A percentile compares a stretch with the other conserved stretches of the same genome.
These are phyloP conservation scores for Dryas drummondii DNA, from an alignment of 306 rosid genomes.

Conservation along the genomic window DNA sequence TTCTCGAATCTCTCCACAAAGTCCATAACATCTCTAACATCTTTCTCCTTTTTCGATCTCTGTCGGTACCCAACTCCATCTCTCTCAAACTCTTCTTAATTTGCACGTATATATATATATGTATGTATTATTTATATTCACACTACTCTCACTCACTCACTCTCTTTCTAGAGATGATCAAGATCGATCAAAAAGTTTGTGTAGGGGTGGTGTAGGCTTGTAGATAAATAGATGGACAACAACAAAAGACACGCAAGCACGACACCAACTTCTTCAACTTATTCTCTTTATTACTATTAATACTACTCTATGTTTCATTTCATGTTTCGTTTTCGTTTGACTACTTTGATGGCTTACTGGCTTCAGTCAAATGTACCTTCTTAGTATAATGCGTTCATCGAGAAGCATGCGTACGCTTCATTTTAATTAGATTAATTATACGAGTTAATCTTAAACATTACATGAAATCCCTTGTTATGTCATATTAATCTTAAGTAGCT, in stretches of 20 bases:
- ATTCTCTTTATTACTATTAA: not conserved
- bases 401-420: too few species aligned
- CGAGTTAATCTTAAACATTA: too few species aligned
- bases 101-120: too few species aligned
- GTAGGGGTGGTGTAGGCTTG: not conserved
- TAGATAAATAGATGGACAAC: slow-evolving; percentile 22
- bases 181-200: not conserved
- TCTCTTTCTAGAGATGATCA: too few species aligned
- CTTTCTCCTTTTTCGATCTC: slow-evolving; percentile 23
- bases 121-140: not conserved
- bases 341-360: too few species aligned
- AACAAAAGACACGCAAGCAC: slow-evolving; percentile 12
- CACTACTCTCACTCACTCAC: not conserved
- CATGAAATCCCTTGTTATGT: too few species aligned
- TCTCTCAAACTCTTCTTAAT: not conserved
- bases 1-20: slow-evolving; percentile 26
- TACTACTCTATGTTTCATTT: not conserved
- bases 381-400: too few species aligned
- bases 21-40: not conserved
- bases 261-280: slow-evolving; percentile 20
- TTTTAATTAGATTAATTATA: too few species aligned
- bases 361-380: not conserved
- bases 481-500: too few species aligned
- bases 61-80: not conserved
- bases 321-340: not conserved